Base-by-base conservation (phyloP, 2,329 filamentous ascomycete species). In the Plenodomus lindquistii region DNA sequence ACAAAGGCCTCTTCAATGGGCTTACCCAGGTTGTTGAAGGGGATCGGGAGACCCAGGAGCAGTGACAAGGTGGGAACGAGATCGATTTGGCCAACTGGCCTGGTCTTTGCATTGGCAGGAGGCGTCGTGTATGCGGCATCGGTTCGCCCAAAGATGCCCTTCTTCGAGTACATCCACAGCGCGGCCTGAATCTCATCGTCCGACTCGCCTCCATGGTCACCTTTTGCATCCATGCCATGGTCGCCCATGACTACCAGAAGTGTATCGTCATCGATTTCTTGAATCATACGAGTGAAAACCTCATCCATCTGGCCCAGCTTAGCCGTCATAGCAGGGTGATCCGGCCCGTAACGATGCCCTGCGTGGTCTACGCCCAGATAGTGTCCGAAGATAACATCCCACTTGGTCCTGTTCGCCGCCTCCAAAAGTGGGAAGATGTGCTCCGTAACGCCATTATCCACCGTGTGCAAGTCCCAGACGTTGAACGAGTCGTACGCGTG, bases 151-250 rank as follows among this genome's bases (percentile, higher is more conserved):
- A 99, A 99, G 9, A 89, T 72, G 0, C 85, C 85, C 60, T 84
- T 86, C 72, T 92, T 96, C 1, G 94, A 96, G 71, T 97, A 99
- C 91, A 99, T 96, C 93, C 94, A 99, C 39, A 99, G 73, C 2
- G 94, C 91, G 46, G 94, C 91, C 72, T 99, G 86, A 6, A 99
- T 84, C 71, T 99, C 94, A 56, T 97, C 91, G 60, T 97, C 90
- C 24, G 93, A 97, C 76, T 99, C 94, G 45, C 94, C 94, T n/a
- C 94, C 94, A 67, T 99, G 94, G 59, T 99, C 94, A 16, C 94
- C 94, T 75, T 99, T 97, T 52, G 83, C 79, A 71, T 99, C 94
- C 94, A 99, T 99, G 10, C 94, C 94, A 67, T 99, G 94, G 69
- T 99, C 94, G n/a, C 94, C 94, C 91, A 99, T 96, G 13, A 99